phyloP scores from a whole-genome alignment of 2,329 filamentous ascomycete species.

The Rutstroemia sp. region DNA sequence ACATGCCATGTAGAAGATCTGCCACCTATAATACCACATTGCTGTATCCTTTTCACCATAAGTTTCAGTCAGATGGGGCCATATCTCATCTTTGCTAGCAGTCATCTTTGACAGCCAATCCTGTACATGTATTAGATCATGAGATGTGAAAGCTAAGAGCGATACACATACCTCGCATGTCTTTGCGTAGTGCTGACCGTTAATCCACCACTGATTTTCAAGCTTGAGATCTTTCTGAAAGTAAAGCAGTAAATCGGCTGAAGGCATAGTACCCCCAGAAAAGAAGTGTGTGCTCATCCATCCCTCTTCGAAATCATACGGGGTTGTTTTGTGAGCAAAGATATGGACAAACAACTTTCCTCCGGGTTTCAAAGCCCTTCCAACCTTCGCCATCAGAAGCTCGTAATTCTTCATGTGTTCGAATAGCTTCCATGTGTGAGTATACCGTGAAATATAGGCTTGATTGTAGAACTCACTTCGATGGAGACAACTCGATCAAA shows the following conservation, averaged over 20 bases:
- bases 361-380: conserved; percentile 48
- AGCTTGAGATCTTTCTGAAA: conserved; percentile 57
- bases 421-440: conserved; percentile 46
- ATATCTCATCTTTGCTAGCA: conserved; percentile 50
- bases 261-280: conserved; percentile 66
- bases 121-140: conserved; percentile 24
- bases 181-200: conserved; percentile 58
- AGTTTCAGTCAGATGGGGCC: conserved; percentile 56
- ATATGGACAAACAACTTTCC: conserved; percentile 66
- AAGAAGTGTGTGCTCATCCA: conserved; percentile 74
- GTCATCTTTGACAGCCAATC: conserved; percentile 58
- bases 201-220: conserved; percentile 63
- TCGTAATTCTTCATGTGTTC: conserved; percentile 75
- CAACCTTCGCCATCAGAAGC: conserved; percentile 56
- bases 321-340: conserved; percentile 55
- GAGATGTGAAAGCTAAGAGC: background rate
- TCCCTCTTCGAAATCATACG: conserved; percentile 63
- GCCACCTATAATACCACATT: conserved; percentile 64
- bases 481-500: conserved; percentile 64
- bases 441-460: background rate
- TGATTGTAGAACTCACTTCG: conserved; percentile 35
- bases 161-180: conserved; percentile 52
- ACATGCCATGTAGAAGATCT: conserved; percentile 62
- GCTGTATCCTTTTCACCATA: conserved; percentile 53
- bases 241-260: conserved; percentile 56